Base-by-base conservation (phyloP, 208 protist genomes). In the Trypanosoma theileri region DNA sequence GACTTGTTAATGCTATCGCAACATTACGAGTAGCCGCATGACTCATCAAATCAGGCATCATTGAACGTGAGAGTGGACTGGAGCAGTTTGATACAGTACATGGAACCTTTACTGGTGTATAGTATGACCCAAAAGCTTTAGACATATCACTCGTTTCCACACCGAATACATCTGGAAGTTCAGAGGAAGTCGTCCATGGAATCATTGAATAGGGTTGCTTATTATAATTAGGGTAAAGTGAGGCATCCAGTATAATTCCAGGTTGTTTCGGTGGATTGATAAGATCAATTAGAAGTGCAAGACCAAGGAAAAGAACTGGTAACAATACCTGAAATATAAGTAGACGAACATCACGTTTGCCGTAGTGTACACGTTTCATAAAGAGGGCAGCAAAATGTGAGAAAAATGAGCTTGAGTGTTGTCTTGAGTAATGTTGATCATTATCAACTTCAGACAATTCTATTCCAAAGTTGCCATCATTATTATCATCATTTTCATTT, bases 321-420 rank as follows among this genome's bases (percentile, higher is more conserved):
- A 96, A 59, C 24, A 92, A 53, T 31, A 96, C 75, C 72, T 93
- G 86, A 66, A 91, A 93, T 35, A 88, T 24, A 28, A 94, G 58
- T 51, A 91, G 75, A 66, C 77, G 79, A 24, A 81, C 44, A 60
- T 96, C 91, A 44, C 87, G 81, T 66, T 85, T 88, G 11, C 84
- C 87, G 53, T 79, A 93, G 72, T 93, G 74, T 28, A 81, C 63
- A n/a, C 88, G 80, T 75, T 94, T 94, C 54, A 90, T 67, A 52
- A 92, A 82, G 21, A 91, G 74, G 21, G 82, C 85, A 19, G 75
- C 69, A 77, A 92, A 92, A 68, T 94, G 86, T 24, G 66, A 66
- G n/a, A 17, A 58, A 55, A 94, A 94, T 44, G 78, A 63, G 7
- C 48, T 24, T 14, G 7, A 19, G 24, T 46, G n/a, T 24, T 16